Base-by-base conservation (phyloP, 2,329 filamentous ascomycete species). In the Remersonia thermophila region DNA sequence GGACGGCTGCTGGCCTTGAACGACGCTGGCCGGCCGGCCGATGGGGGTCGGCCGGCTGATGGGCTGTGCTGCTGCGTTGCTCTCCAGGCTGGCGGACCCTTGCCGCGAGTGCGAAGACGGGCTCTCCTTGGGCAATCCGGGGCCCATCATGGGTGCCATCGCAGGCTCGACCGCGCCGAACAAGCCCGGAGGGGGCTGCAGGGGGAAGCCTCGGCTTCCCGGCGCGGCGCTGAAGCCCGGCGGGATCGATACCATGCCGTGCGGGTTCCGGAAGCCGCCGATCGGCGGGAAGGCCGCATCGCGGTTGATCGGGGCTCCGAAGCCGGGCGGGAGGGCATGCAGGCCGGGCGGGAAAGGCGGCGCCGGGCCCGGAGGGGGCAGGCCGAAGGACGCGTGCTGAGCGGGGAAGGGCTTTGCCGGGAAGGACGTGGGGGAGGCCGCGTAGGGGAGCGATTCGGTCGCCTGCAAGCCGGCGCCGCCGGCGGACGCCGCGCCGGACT, bases 21-120 rank as follows among this genome's bases (percentile, higher is more conserved):
- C 69, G 16, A 73, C 74, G 55, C 86, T 94, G 12, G 79, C 78
- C 1, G 91, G 89, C 25, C 86, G 74, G 43, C 89, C 84, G 44
- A 96, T 95, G 1, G 89, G 89, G 16, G 83, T 75, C 17, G 87
- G 89, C 36, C 86, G 73, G 31, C 80, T 72, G 42, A 93, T 89
- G 1, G 83, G 83, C 44, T 85, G 79, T 25, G 78, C 67, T 25
- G 78, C 67, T 36, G 73, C 65, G 7, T 65, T 63, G 3, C 46
- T 29, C 7, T 87, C 81, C 42, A 79, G 75, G 10, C 79, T 78
- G 10, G 67, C 67, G 5, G 85, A 93, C 9, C 74, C 69, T 47
- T 93, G 84, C 43, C 86, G 72, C 7, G 80, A 80, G 58, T 93
- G 86, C 4, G 71, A 56, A 7, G 65, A 56, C 13, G 56, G 58